Base-by-base conservation (phyloP, 495 filamentous ascomycete genomes). In the Xylaria sp. region DNA sequence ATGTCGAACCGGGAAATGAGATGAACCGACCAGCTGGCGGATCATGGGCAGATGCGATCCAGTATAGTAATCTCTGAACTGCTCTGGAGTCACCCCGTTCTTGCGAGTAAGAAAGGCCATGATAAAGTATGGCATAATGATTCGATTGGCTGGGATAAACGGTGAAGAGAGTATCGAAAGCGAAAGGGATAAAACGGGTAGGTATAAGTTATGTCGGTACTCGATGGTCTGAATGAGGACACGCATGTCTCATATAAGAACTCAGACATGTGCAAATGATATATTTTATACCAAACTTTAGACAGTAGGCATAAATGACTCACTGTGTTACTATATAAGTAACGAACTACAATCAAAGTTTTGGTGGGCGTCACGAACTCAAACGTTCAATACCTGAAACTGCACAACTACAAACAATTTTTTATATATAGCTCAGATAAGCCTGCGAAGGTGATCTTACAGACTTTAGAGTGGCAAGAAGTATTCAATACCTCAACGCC, bases 31-130 rank as follows among this genome's bases (percentile, higher is more conserved):
- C 29, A 80, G 53, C 19, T 69, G 35, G 33, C 69, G 65, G 29
- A 83, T n/a, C 9, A 80, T 71, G 24, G 80, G 80, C 33, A 83
- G 46, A 41, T 81, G 80, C 3, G 29, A 59, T 46, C 44, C 74
- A 52, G 80, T 75, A 64, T 80, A 79, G 74, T 82, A 75, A 12
- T 50, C 33, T 43, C 76, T 76, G 72, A 83, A 83, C n/a, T 77
- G 53, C 44, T 73, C 61, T 1, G 80, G 77, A 2, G 78, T 71
- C 21, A 71, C 71, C n/a, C 73, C 77, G 8, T 71, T 8, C 67
- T 81, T 83, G 68, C 80, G 80, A 65, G 63, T 68, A 33, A 73
- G 41, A 72, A 76, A 77, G 37, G 77, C 57, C 12, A 80, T 63
- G 61, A 71, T 63, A 7, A 71, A 72, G 66, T 67, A 75, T 44